phyloP scores from a whole-genome alignment of 345 rosid species.

The Leavenworthia alabamica region DNA sequence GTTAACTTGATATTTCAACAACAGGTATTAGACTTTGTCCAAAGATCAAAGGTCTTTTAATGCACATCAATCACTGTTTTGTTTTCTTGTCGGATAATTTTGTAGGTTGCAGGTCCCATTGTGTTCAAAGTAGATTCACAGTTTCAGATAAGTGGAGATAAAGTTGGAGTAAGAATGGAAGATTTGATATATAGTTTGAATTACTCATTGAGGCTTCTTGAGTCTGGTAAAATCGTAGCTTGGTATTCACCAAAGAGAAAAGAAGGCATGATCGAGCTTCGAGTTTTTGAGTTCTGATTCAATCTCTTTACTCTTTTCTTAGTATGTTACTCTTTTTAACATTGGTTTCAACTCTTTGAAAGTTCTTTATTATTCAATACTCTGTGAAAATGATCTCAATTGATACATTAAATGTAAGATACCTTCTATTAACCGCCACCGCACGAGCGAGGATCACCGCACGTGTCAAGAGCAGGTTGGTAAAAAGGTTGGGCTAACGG shows the following conservation, averaged over 20 bases:
- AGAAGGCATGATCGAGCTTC: slow-evolving; percentile 84
- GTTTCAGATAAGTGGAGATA: slow-evolving; percentile 39
- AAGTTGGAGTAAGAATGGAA: slow-evolving; percentile 40
- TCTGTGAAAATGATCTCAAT: not conserved
- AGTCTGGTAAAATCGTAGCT: slow-evolving; percentile 72
- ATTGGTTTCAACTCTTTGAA: slow-evolving; percentile 4
- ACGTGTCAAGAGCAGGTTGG: slow-evolving; percentile 11
- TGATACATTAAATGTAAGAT: not conserved
- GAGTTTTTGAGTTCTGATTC: slow-evolving; percentile 56
- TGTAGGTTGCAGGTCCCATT: slow-evolving; percentile 72
- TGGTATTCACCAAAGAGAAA: slow-evolving; percentile 87
- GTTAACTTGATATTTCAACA: slow-evolving; percentile 72
- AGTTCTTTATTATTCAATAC: not conserved
- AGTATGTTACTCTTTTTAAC: not conserved
- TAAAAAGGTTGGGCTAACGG: slow-evolving; percentile 2
- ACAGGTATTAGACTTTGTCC: slow-evolving; percentile 46
- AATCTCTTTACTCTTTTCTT: not conserved
- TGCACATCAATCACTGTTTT: not conserved
- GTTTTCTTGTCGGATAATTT: not conserved
- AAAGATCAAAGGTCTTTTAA: not conserved
- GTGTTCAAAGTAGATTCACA: slow-evolving; percentile 57
- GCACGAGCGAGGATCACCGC: slow-evolving; percentile 14
- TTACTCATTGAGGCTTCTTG: slow-evolving; percentile 62
- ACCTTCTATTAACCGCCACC: slow-evolving; percentile 12
- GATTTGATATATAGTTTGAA: slow-evolving; percentile 61